A percentile compares a stretch with the other conserved stretches of the same genome.
Conservation (phyloP, 805 yeast species). For the Yamadazyma tumulicola region DNA sequence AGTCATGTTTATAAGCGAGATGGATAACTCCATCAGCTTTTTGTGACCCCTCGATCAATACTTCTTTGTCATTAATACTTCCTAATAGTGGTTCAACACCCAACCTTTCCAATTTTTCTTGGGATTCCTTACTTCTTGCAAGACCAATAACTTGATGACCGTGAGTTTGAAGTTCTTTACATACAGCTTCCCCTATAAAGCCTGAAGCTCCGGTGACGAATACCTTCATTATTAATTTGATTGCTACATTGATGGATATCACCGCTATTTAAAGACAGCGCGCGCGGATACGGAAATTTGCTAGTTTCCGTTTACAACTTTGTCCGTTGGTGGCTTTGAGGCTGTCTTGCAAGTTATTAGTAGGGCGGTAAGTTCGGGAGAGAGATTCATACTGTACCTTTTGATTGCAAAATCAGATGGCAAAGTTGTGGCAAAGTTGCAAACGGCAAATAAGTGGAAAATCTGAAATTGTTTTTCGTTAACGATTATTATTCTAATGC, state of each 20-base stretch:
- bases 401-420: no score
- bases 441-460: no score
- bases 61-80: conserved; percentile 21
- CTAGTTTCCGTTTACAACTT: no score
- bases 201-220: conserved; percentile 38
- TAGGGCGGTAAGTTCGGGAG: conserved; percentile 40
- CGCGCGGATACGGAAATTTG: no score
- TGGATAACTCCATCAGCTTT: conserved; percentile 37
- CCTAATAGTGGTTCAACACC: conserved; percentile 29
- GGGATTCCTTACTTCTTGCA: conserved; percentile 28
- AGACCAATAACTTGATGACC: conserved; percentile 27
- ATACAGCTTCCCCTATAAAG: conserved; percentile 23
- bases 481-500: no score
- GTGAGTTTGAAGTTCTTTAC: conserved; percentile 15
- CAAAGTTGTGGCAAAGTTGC: no score
- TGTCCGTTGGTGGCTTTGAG: no score
- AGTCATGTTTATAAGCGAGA: conserved; percentile 32
- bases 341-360: conserved; percentile 14
- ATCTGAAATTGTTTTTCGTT: no score
- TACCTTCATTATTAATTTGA: conserved; percentile 24
- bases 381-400: no score
- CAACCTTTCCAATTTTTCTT: conserved; percentile 10
- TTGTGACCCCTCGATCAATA: conserved; percentile 21
- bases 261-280: conserved; percentile 26
- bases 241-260: no score